A percentile compares a stretch with the other conserved stretches of the same genome.
These are phyloP conservation scores for Aureobasidium sp. DNA, from an alignment of 2,329 filamentous ascomycete genomes.

Conservation along the genomic window DNA sequence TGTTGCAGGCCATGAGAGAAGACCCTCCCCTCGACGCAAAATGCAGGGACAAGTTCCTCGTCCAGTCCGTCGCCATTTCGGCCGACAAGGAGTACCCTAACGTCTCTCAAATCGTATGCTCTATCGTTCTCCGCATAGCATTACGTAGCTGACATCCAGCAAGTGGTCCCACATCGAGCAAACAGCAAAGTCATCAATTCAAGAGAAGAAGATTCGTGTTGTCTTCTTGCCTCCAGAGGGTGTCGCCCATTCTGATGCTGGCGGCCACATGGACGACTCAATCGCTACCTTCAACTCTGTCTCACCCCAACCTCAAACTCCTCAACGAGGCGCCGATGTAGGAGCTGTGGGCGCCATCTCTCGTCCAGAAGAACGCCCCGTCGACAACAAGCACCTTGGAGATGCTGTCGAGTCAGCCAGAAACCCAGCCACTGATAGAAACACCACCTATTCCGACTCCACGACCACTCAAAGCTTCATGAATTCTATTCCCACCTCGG, in stretches of 20 bases:
- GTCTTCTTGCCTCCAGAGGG: conserved; percentile 66
- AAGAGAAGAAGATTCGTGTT: conserved; percentile 95
- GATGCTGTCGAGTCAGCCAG: conserved; percentile 35
- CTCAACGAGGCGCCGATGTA: conserved; percentile 30
- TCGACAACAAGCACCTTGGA: conserved; percentile 34
- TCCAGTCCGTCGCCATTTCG: conserved; percentile 81
- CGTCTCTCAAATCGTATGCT: conserved; percentile 69
- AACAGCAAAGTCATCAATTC: conserved; percentile 66
- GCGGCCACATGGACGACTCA: conserved; percentile 31
- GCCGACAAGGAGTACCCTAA: conserved; percentile 68
- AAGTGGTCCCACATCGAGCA: conserved; percentile 72
- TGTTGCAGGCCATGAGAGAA: conserved; percentile 96
- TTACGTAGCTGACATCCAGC: conserved; percentile 17
- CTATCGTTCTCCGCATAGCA: neutral
- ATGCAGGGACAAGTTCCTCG: conserved; percentile 96
- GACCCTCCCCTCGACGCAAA: conserved; percentile 79
- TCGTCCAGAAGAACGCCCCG: conserved; percentile 32
- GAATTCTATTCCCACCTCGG: conserved; percentile 40
- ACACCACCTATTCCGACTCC: conserved; percentile 24
- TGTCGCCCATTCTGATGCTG: conserved; percentile 17
- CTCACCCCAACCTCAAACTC: conserved; percentile 44
- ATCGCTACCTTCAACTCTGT: conserved; percentile 52
- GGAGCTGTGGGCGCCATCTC: conserved; percentile 32
- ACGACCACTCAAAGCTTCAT: conserved; percentile 42
- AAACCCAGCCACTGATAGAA: conserved; percentile 30